Evolutionary conservation across 2,329 filamentous ascomycete species (phyloP).

Genomic region (Fusarium ambrosium): DNA sequence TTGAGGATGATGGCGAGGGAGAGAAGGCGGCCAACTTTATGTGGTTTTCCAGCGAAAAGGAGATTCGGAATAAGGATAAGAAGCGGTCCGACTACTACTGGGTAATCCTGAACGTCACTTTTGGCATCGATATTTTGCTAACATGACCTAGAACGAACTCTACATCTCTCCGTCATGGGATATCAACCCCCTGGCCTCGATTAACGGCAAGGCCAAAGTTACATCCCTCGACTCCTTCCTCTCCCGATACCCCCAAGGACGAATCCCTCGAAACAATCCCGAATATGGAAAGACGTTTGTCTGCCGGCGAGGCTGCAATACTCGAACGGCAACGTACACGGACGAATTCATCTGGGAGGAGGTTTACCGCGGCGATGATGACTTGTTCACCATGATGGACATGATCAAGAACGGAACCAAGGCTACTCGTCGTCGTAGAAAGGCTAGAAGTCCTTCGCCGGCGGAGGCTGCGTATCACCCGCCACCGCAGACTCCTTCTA

Average conservation of each 20-base stretch:
- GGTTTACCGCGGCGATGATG: slow-evolving; percentile 74
- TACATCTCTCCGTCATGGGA: slow-evolving; percentile 93
- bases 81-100: slow-evolving; percentile 84
- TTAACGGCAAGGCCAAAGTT: slow-evolving; percentile 89
- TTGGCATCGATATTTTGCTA: not conserved
- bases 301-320: slow-evolving; percentile 90
- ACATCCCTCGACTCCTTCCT: slow-evolving; percentile 80
- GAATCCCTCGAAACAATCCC: slow-evolving; percentile 77
- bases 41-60: slow-evolving; percentile 95
- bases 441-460: slow-evolving; percentile 50
- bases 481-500: slow-evolving; percentile 56
- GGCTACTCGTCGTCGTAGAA: slow-evolving; percentile 62
- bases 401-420: slow-evolving; percentile 81
- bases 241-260: slow-evolving; percentile 78
- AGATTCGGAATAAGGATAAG: slow-evolving; percentile 86
- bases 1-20: slow-evolving; percentile 74
- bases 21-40: slow-evolving; percentile 89
- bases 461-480: slow-evolving; percentile 51
- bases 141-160: slow-evolving; percentile 77
- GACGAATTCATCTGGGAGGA: slow-evolving; percentile 95
- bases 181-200: slow-evolving; percentile 85
- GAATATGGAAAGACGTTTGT: slow-evolving; percentile 90
- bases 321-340: slow-evolving; percentile 89
- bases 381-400: slow-evolving; percentile 75
- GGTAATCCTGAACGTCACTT: slow-evolving; percentile 57